Conservation (phyloP, 2,329 filamentous ascomycete species). For the Annulohypoxylon truncatum region DNA sequence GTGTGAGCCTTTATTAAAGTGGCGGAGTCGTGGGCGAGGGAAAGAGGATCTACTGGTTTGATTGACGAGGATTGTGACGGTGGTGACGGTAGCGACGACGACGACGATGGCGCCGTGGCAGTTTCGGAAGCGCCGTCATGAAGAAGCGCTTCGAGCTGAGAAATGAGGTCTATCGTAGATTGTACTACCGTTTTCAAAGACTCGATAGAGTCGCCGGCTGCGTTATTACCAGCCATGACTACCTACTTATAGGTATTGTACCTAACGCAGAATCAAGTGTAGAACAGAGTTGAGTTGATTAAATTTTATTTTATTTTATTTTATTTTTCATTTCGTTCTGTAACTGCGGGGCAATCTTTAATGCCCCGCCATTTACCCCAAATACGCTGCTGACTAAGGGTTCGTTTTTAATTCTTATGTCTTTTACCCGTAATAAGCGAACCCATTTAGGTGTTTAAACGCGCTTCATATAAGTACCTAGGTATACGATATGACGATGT, state of each 20-base stretch:
- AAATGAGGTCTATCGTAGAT: slow-evolving; percentile 54
- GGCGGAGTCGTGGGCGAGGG: slow-evolving; percentile 77
- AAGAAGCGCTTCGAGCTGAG: slow-evolving; percentile 58
- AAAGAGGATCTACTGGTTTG: slow-evolving; percentile 67
- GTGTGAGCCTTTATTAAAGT: slow-evolving; percentile 82
- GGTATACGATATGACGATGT: no score
- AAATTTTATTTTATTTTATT: background rate
- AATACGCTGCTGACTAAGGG: no score
- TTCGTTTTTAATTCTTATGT: no score
- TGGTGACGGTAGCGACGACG: slow-evolving; percentile 17
- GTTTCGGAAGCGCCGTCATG: slow-evolving; percentile 43
- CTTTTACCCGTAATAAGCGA: no score
- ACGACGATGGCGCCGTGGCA: slow-evolving; percentile 29
- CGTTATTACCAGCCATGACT: slow-evolving; percentile 18
- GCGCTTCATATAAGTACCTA: no score
- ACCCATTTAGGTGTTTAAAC: no score
- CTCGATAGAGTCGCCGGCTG: slow-evolving; percentile 48
- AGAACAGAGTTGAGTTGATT: background rate
- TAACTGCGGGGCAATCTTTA: no score
- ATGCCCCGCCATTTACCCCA: no score
- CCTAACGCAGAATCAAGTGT: background rate
- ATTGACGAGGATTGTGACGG: slow-evolving; percentile 2
- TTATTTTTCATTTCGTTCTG: no score
- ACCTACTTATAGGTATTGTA: no score
- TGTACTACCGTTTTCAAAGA: slow-evolving; percentile 55